Conservation (phyloP, 805 yeast genomes). For the Wickerhamomyces sydowiorum region DNA sequence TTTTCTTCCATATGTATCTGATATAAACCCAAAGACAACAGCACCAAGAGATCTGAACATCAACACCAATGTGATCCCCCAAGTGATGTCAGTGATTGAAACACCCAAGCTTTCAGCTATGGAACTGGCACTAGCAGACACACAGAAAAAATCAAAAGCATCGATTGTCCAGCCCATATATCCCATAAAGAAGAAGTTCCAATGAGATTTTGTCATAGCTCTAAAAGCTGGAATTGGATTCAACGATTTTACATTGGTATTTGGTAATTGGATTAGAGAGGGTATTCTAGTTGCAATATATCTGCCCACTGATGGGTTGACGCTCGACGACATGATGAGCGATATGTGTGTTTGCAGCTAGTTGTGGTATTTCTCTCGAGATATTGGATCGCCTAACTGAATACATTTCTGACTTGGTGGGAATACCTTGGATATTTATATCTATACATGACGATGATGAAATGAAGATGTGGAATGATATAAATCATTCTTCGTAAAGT, state of each 20-base stretch:
- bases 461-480: no score
- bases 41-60: constrained; percentile 72
- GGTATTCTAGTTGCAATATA: constrained; percentile 23
- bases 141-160: constrained; percentile 65
- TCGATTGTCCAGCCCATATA: constrained; percentile 68
- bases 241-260: constrained; percentile 19
- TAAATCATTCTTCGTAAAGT: no score
- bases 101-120: constrained; percentile 44
- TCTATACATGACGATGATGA: no score
- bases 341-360: no score
- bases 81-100: constrained; percentile 46
- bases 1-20: constrained; percentile 63
- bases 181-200: constrained; percentile 58
- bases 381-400: no score
- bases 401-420: not conserved
- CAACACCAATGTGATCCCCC: constrained; percentile 69
- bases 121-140: constrained; percentile 45
- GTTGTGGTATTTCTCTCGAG: no score
- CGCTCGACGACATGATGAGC: no score
- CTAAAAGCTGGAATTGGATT: constrained; percentile 40
- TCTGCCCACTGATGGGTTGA: not conserved
- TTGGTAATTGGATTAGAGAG: constrained; percentile 21
- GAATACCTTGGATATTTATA: no score
- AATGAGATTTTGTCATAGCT: constrained; percentile 33
- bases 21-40: constrained; percentile 51